Evolutionary conservation across 495 filamentous ascomycete species (phyloP), one percentile per base, ranked within the genome.

Genomic region (Lineolata rhizophorae): DNA sequence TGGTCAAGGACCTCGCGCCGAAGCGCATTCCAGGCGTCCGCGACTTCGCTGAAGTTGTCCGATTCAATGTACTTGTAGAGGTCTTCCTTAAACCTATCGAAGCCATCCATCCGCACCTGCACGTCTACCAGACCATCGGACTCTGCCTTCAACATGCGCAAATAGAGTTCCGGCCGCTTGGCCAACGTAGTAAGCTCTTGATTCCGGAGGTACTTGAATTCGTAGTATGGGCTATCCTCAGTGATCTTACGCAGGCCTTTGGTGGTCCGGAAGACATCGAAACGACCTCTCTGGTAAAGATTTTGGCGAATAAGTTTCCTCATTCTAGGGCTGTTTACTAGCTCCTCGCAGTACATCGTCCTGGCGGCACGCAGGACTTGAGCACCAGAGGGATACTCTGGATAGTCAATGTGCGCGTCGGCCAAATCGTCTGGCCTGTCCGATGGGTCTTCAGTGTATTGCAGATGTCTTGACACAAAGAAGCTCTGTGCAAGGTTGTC

Each of bases 81-180:
- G 27, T 70, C 64, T 24, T 67, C 60, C 29, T 66, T 69, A 57
- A 92, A 80, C 20, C 70, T 58, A 5, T 70, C 62, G 38, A 77
- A 70, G 34, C 77, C 68, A 40, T 81, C 69, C 32, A 94, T 60
- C 11, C 67, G 62, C 17, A 94, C 62, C 33, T 64, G 65, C 14
- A 97, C 74, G 29, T 94, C 80, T 14, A 95, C 63, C 2, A 95
- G 53, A 2, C 83, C 82, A 46, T 95, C 87, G 42, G 81, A 72
- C 52, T 97, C 87, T 3, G 87, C 87, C 48, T 81, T 87, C 46
- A 95, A 69, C 87, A 97, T 97, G 48, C 79, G 76, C 11, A 97
- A 55, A 45, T 79, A 95, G 29, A 90, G 62, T 41, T 91, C 85
- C 6, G 87, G 87, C 12, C 72, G 70, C 14, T 63, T 65, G 4